These are phyloP conservation scores for Tulasnella sp. DNA, from an alignment of 768 basidiomycete species.

Conservation along the genomic window DNA sequence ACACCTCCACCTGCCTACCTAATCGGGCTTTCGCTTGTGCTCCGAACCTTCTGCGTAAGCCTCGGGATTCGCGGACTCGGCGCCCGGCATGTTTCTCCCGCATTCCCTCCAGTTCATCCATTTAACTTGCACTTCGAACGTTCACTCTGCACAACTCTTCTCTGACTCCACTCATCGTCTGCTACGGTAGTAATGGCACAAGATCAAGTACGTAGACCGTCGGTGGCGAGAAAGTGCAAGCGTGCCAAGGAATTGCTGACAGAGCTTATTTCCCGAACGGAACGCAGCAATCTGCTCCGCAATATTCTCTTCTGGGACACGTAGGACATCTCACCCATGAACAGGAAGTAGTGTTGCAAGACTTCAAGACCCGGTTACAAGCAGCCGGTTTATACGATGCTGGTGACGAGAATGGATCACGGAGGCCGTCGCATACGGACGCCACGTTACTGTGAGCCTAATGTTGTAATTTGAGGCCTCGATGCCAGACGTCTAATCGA, in stretches of 20 bases:
- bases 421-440: slow-evolving; percentile 62
- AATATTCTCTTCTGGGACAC: slow-evolving; percentile 35
- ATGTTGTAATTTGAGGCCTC: slow-evolving; percentile 27
- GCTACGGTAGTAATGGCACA: background rate
- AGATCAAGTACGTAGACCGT: background rate
- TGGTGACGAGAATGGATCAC: slow-evolving; percentile 38
- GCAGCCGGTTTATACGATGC: slow-evolving; percentile 59
- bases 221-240: background rate
- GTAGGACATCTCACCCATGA: slow-evolving; percentile 55
- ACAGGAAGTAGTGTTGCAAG: slow-evolving; percentile 54
- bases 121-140: background rate
- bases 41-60: background rate
- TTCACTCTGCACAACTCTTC: background rate
- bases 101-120: background rate
- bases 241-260: background rate
- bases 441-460: slow-evolving; percentile 61
- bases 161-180: background rate
- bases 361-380: slow-evolving; percentile 58
- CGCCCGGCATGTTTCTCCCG: slow-evolving; percentile 7
- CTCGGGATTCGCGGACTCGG: slow-evolving; percentile 13
- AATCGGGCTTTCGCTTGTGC: background rate
- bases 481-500: background rate
- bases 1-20: slow-evolving; percentile 1
- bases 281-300: slow-evolving; percentile 15
- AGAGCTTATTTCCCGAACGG: background rate